Evolutionary conservation across 2,329 filamentous ascomycete genomes (phyloP).

Genomic region (Talaromyces funiculosus): DNA sequence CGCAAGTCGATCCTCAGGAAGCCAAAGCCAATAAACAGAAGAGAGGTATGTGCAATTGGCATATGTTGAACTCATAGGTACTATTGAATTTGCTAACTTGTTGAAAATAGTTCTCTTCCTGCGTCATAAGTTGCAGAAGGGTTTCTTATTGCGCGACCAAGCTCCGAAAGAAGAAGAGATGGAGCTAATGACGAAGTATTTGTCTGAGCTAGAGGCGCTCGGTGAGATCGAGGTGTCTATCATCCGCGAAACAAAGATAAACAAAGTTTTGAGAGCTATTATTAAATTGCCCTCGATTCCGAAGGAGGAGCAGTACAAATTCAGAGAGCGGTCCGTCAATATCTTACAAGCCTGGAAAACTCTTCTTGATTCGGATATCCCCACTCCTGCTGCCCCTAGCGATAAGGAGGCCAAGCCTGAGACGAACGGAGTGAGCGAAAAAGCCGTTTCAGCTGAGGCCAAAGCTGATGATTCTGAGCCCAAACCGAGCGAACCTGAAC

Average conservation of each 20-base stretch:
- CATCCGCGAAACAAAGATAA: constrained; percentile 89
- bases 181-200: constrained; percentile 40
- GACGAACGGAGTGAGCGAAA: not conserved
- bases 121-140: constrained; percentile 90
- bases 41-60: constrained; percentile 41
- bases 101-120: constrained; percentile 70
- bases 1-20: constrained; percentile 52
- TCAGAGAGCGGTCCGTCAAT: constrained; percentile 74
- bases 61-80: not conserved
- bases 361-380: constrained; percentile 59
- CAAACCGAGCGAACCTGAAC: not conserved
- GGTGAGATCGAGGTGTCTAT: constrained; percentile 80
- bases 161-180: constrained; percentile 71
- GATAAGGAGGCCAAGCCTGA: constrained; percentile 24
- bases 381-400: constrained; percentile 39
- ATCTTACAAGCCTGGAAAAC: constrained; percentile 88
- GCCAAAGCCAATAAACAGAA: constrained; percentile 54
- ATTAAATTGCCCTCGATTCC: constrained; percentile 82
- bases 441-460: not conserved
- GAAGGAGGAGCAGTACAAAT: constrained; percentile 79
- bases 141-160: constrained; percentile 77
- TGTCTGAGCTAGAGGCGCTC: constrained; percentile 71
- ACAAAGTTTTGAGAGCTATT: constrained; percentile 95
- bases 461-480: not conserved
- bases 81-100: not conserved